phyloP scores from a whole-genome alignment of 2,329 filamentous ascomycete genomes.

The Fusarium sp. region DNA sequence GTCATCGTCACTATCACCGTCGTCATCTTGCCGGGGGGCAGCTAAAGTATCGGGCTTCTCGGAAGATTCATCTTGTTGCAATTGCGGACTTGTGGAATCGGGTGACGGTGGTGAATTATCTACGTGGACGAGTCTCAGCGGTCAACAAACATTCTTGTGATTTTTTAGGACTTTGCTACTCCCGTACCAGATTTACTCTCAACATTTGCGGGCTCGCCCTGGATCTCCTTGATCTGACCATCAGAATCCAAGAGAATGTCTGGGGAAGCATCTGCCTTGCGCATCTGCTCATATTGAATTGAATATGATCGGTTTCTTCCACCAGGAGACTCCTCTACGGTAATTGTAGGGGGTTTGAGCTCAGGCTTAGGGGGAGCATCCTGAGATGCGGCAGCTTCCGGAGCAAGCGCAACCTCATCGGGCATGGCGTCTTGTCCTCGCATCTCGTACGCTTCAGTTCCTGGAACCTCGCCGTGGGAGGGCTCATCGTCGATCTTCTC shows the following conservation, averaged over 20 bases:
- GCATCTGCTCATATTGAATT: slow-evolving; percentile 59
- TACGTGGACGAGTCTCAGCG: slow-evolving; percentile 42
- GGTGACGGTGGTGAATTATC: slow-evolving; percentile 46
- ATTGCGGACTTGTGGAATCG: slow-evolving; percentile 48
- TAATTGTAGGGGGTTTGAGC: slow-evolving; percentile 61
- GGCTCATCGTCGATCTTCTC: slow-evolving; percentile 67
- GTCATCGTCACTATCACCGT: slow-evolving; percentile 37
- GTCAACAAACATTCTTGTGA: slow-evolving; percentile 44
- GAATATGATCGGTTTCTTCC: slow-evolving; percentile 57
- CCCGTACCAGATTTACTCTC: slow-evolving; percentile 48
- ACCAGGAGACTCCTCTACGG: slow-evolving; percentile 66
- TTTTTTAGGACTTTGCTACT: slow-evolving; percentile 40
- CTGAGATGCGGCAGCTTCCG: slow-evolving; percentile 44
- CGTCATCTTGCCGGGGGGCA: slow-evolving; percentile 40
- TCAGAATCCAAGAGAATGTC: slow-evolving; percentile 64
- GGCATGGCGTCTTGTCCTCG: slow-evolving; percentile 69
- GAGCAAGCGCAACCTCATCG: slow-evolving; percentile 68
- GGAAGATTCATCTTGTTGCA: slow-evolving; percentile 49
- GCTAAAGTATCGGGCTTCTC: slow-evolving; percentile 32
- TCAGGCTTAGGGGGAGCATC: slow-evolving; percentile 39
- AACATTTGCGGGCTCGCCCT: slow-evolving; percentile 42
- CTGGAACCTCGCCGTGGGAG: slow-evolving; percentile 71
- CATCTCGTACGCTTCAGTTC: slow-evolving; percentile 68
- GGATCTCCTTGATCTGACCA: slow-evolving; percentile 54
- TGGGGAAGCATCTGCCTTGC: slow-evolving; percentile 65